Evolutionary conservation across 306 rosid species (phyloP).

Genomic region (Abrus precatorius): DNA sequence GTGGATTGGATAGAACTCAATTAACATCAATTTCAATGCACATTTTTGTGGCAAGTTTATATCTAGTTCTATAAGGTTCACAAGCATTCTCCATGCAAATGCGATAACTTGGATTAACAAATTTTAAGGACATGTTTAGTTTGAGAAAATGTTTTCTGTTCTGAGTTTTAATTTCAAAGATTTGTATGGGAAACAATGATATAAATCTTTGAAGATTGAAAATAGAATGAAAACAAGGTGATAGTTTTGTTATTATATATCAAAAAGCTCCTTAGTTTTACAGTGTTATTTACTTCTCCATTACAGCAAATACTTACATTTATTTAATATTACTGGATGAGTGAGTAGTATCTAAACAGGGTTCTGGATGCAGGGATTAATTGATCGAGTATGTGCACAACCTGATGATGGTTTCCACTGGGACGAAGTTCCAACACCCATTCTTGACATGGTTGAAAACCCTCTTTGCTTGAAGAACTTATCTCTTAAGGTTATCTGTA

Average conservation of each 20-base stretch:
- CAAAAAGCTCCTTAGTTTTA: background rate
- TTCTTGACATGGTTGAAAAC: conserved; percentile 82
- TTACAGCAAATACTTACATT: conserved; percentile 9
- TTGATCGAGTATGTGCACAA: conserved; percentile 56
- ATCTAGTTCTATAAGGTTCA: conserved; percentile 1
- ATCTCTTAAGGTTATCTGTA: conserved; percentile 68
- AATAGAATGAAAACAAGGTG: too few relatives aligned
- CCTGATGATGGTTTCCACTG: conserved; percentile 73
- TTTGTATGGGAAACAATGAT: too few relatives aligned
- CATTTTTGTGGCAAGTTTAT: background rate
- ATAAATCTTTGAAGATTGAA: too few relatives aligned
- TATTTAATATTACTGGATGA: conserved; percentile 25
- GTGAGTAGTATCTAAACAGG: conserved; percentile 32
- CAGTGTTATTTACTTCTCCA: conserved; percentile 26
- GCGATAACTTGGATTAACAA: conserved; percentile 7
- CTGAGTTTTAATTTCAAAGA: too few relatives aligned
- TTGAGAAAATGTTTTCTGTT: background rate
- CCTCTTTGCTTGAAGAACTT: conserved; percentile 92
- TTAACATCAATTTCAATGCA: background rate
- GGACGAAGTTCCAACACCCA: conserved; percentile 79
- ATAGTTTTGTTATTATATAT: too few relatives aligned
- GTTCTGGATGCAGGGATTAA: conserved; percentile 64
- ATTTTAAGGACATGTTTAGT: background rate
- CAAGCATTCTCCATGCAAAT: background rate
- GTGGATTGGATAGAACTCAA: background rate